Base-by-base conservation (phyloP, 2,329 filamentous ascomycete genomes). In the Emmonsia crescens region DNA sequence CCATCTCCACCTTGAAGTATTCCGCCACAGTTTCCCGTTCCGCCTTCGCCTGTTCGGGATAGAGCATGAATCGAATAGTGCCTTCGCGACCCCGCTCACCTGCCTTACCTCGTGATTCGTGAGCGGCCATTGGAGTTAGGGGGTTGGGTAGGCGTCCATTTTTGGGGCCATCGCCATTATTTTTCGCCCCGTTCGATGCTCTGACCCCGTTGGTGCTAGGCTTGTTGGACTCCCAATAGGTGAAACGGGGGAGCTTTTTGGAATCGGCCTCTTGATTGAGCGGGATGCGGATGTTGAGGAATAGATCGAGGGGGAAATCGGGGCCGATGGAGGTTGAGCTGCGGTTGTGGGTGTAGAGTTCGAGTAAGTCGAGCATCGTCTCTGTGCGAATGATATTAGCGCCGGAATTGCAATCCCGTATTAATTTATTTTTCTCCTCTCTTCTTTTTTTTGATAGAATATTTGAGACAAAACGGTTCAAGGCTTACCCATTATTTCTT, bases 21-120 rank as follows among this genome's bases (percentile, higher is more conserved):
- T 82, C 79, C 3, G 81, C 80, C 1, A 92, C 87, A 14, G 82
- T 80, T 14, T 82, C 80, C 67, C 85, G 83, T 75, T 99, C 94
- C 19, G 81, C 80, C 55, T 83, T 82, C 1, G 91, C 91, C 57
- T 87, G 83, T 60, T 88, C 86, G 0, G 87, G 84, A 66, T 96
- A 89, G 57, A 97, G 86, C 75, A 96, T 90, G 73, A 96, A 97
- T 6, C 94, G 84, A 66, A 95, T 85, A 0, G 93, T 96, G 6
- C 89, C 89, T 27, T 90, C 87, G 38, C 79, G 76, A 6, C 80
- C 78, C 14, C 76, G 72, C 62, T 80, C 77, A 14, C 69, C 77
- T 40, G 69, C 72, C 64, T 68, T 74, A 65, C 68, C 75, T 56
- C 68, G 82, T 73, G 75, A 76, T 65, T 72, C 75, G 60, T 71